phyloP scores from a whole-genome alignment of 2,329 filamentous ascomycete species.

The Fusarium cyanostomum region DNA sequence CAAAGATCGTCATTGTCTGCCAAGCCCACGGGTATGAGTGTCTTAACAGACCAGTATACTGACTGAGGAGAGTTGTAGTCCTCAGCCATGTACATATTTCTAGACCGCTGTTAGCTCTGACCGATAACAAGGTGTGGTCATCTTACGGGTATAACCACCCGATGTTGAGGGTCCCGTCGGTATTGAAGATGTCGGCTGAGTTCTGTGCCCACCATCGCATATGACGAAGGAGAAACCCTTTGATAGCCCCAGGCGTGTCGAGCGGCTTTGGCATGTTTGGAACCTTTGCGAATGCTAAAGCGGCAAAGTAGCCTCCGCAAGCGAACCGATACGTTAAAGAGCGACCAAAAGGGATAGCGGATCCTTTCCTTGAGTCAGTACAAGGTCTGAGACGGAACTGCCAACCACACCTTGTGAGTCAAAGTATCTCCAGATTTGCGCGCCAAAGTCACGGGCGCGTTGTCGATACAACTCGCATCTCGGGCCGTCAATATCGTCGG shows the following conservation, averaged over 20 bases:
- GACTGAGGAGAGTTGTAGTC: slow-evolving; percentile 68
- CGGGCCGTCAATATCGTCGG: slow-evolving; percentile 51
- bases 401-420: slow-evolving; percentile 51
- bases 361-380: slow-evolving; percentile 46
- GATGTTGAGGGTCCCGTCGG: slow-evolving; percentile 60
- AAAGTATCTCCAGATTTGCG: slow-evolving; percentile 59
- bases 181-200: slow-evolving; percentile 55
- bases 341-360: slow-evolving; percentile 62
- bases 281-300: slow-evolving; percentile 54
- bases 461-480: slow-evolving; percentile 50
- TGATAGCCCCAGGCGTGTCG: slow-evolving; percentile 51
- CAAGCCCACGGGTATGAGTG: slow-evolving; percentile 55
- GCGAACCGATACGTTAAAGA: slow-evolving; percentile 63
- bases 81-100: slow-evolving; percentile 64
- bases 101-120: neutral
- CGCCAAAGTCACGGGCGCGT: slow-evolving; percentile 53
- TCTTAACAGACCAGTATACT: slow-evolving; percentile 63
- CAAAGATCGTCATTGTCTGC: slow-evolving; percentile 55
- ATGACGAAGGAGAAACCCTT: slow-evolving; percentile 60
- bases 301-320: slow-evolving; percentile 59
- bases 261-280: slow-evolving; percentile 50
- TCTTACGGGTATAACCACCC: slow-evolving; percentile 49
- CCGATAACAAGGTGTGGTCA: accelerated
- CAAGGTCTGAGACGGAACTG: accelerated
- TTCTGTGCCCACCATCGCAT: slow-evolving; percentile 59